Conservation (phyloP, 2,329 filamentous ascomycete species). For the Diaporthe longicolla region DNA sequence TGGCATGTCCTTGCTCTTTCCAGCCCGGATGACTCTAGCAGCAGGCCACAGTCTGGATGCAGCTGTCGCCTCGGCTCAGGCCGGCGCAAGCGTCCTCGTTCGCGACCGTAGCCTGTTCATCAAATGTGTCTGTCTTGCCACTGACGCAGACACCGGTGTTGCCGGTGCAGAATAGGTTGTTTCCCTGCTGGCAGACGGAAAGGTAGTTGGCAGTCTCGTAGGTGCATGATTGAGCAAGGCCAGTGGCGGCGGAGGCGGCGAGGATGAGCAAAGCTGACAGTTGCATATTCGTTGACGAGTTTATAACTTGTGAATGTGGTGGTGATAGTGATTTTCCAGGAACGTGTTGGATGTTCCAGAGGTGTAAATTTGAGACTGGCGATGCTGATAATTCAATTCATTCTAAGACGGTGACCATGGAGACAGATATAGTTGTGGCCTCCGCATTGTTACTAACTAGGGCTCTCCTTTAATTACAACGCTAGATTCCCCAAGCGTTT, state of each 20-base stretch:
- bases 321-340: background rate
- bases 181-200: conserved; percentile 33
- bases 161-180: conserved; percentile 16
- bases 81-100: conserved; percentile 26
- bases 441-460: background rate
- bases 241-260: conserved; percentile 5
- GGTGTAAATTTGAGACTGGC: background rate
- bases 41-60: conserved; percentile 21
- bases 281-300: background rate
- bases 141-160: conserved; percentile 12
- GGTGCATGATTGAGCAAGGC: conserved; percentile 19
- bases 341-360: background rate
- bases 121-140: conserved; percentile 29
- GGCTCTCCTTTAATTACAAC: conserved; percentile 5
- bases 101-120: background rate
- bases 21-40: background rate
- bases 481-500: conserved; percentile 5
- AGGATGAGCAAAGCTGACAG: conserved; percentile 6
- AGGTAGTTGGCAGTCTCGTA: conserved; percentile 30
- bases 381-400: background rate
- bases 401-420: background rate
- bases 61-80: conserved; percentile 2
- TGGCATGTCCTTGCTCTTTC: background rate
- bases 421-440: background rate
- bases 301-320: background rate